These are phyloP conservation scores for Hyaloperonospora brassicae DNA, from an alignment of 352 stramenopile genomes.

Conservation along the genomic window DNA sequence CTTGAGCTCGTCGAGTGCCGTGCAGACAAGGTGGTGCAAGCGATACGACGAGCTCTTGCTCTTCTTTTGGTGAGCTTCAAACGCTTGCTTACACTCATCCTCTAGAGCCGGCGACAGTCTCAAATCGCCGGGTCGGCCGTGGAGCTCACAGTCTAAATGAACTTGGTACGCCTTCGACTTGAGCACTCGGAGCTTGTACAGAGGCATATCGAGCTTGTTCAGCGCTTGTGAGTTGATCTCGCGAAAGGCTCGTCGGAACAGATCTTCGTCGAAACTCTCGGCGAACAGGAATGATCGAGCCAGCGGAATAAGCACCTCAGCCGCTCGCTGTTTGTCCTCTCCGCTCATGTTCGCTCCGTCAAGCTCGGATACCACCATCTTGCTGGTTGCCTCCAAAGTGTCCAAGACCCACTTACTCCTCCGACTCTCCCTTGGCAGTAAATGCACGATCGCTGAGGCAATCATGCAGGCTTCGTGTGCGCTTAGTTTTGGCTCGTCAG, in stretches of 20 bases:
- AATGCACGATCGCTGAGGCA: constrained; percentile 35
- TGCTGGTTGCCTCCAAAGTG: constrained; percentile 31
- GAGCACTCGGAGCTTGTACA: constrained; percentile 30
- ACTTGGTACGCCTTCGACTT: constrained; percentile 56
- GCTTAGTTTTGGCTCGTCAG: constrained; percentile 24
- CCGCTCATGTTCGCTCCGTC: constrained; percentile 16
- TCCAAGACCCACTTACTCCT: constrained; percentile 43
- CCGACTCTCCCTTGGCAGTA: constrained; percentile 44
- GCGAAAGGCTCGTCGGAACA: constrained; percentile 39
- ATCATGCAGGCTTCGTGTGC: constrained; percentile 44
- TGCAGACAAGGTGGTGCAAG: constrained; percentile 46
- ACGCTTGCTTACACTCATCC: constrained; percentile 37
- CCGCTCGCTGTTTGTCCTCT: constrained; percentile 16
- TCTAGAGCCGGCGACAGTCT: constrained; percentile 21
- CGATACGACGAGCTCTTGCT: constrained; percentile 52
- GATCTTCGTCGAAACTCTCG: constrained; percentile 44
- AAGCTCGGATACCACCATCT: constrained; percentile 26
- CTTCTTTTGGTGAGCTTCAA: constrained; percentile 41
- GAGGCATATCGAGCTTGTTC: constrained; percentile 27
- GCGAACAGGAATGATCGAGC: constrained; percentile 43
- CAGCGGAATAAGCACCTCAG: constrained; percentile 38
- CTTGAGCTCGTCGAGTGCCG: constrained; percentile 45
- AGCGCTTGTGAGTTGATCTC: constrained; percentile 35
- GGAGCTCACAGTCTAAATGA: constrained; percentile 49
- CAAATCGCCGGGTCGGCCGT: constrained; percentile 26